A percentile compares a stretch with the other conserved stretches of the same genome.
Conservation (phyloP, 2,329 filamentous ascomycete genomes). For the Setomelanomma holmii region DNA sequence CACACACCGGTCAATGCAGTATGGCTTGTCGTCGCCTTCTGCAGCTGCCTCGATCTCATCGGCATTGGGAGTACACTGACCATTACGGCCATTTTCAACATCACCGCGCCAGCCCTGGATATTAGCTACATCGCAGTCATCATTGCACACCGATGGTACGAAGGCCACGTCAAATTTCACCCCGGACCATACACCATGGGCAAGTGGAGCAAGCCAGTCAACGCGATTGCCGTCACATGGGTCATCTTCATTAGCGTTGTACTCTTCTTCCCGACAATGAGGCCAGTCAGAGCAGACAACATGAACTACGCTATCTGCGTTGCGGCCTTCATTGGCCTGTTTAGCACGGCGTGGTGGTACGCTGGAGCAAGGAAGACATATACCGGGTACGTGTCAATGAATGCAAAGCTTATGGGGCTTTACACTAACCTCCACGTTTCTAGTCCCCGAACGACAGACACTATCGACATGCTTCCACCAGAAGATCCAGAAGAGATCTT, state of each 20-base stretch:
- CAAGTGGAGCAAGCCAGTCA: constrained; percentile 62
- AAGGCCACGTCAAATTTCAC: constrained; percentile 60
- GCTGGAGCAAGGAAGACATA: constrained; percentile 57
- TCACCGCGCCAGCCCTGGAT: constrained; percentile 55
- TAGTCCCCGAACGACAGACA: constrained; percentile 65
- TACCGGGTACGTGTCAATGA: constrained; percentile 43
- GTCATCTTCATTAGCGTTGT: constrained; percentile 68
- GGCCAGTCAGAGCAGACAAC: constrained; percentile 52
- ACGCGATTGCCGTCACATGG: constrained; percentile 65
- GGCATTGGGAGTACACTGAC: constrained; percentile 60
- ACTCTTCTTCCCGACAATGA: constrained; percentile 59
- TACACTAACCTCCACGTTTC: too few relatives aligned
- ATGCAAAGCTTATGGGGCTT: background rate
- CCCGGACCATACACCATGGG: constrained; percentile 66
- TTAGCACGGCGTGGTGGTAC: constrained; percentile 56
- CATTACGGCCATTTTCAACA: constrained; percentile 58
- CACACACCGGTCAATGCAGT: constrained; percentile 68
- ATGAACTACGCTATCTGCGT: constrained; percentile 60
- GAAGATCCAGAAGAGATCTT: constrained; percentile 51
- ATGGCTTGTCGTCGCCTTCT: constrained; percentile 69
- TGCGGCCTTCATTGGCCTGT: constrained; percentile 57
- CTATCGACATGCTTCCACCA: constrained; percentile 52
- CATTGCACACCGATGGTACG: constrained; percentile 63
- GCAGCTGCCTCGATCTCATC: constrained; percentile 59
- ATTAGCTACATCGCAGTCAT: constrained; percentile 68